A percentile compares a stretch with the other conserved stretches of the same genome.
These are phyloP conservation scores for Suillus bovinus DNA, from an alignment of 768 basidiomycete genomes.

Conservation along the genomic window DNA sequence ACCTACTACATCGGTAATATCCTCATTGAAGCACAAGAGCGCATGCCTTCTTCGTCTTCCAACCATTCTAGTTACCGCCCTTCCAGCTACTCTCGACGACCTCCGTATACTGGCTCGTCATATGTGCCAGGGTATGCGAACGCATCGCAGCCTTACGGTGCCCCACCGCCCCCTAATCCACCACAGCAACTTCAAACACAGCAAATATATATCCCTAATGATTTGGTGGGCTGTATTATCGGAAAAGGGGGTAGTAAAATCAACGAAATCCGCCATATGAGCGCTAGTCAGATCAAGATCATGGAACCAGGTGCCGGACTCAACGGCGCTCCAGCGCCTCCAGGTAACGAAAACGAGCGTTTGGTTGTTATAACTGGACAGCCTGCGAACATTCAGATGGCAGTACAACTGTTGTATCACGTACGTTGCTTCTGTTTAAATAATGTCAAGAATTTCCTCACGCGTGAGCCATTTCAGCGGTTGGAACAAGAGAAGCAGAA, in stretches of 20 bases:
- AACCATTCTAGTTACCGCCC: conserved; percentile 68
- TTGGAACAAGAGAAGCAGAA: conserved; percentile 91
- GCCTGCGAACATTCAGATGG: conserved; percentile 94
- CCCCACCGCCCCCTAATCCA: conserved; percentile 51
- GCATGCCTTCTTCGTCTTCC: conserved; percentile 64
- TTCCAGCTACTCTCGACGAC: conserved; percentile 53
- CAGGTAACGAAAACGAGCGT: conserved; percentile 83
- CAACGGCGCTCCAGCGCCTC: conserved; percentile 68
- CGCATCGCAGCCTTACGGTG: conserved; percentile 43
- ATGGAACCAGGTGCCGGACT: conserved; percentile 92
- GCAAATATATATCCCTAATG: conserved; percentile 98
- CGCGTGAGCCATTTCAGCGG: conserved; percentile 46
- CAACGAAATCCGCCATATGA: conserved; percentile 96
- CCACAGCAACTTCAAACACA: conserved; percentile 88
- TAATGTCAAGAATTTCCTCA: conserved; percentile 10
- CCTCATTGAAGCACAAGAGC: conserved; percentile 89
- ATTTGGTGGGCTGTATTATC: conserved; percentile 95
- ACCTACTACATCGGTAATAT: conserved; percentile 99
- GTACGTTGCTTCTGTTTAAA: conserved; percentile 42
- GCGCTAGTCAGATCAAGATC: conserved; percentile 95
- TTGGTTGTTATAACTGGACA: conserved; percentile 97
- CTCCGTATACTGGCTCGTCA: conserved; percentile 54
- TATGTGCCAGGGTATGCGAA: conserved; percentile 68
- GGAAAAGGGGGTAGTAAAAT: conserved; percentile 99
- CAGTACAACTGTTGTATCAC: conserved; percentile 87